A percentile compares a stretch with the other conserved stretches of the same genome.
phyloP scores from a whole-genome alignment of 2,329 filamentous ascomycete genomes.

The Pseudogymnoascus sp. region DNA sequence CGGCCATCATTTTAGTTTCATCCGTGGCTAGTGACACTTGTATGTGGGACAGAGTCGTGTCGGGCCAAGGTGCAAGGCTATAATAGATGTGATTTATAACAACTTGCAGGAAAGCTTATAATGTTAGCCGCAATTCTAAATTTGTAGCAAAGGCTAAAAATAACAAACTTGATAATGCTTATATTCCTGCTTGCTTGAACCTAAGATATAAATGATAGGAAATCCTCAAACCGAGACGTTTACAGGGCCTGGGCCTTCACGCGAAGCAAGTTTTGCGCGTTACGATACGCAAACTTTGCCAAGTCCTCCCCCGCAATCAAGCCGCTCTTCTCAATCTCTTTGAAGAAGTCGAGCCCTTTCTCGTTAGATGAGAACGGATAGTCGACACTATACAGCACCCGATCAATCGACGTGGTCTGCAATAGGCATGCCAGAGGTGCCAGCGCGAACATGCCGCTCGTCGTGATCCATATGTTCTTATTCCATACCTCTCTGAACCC shows the following conservation, averaged over 20 bases:
- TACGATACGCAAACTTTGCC: constrained; percentile 43
- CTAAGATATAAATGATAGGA: neutral
- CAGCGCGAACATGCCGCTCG: constrained; percentile 47
- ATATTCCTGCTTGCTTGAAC: neutral
- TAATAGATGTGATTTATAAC: neutral
- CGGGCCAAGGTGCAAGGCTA: no score
- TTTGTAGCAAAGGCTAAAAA: neutral
- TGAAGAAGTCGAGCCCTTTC: constrained; percentile 42
- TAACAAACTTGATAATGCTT: neutral
- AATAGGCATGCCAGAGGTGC: constrained; percentile 41
- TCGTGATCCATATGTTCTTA: constrained; percentile 53
- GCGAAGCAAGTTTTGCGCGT: constrained; percentile 43
- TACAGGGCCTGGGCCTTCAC: constrained; percentile 26
- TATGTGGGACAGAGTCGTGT: no score
- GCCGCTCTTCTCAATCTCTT: constrained; percentile 43
- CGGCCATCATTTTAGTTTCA: neutral
- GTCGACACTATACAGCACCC: constrained; percentile 51
- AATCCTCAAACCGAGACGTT: neutral
- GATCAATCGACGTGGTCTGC: constrained; percentile 42
- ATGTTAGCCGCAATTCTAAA: neutral
- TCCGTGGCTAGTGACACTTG: no score
- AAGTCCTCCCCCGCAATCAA: constrained; percentile 44
- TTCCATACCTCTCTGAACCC: constrained; percentile 46
- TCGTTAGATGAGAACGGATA: constrained; percentile 50
- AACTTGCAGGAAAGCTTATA: neutral